Conservation (phyloP, 2,329 filamentous ascomycete genomes). For the Alternaria novae-zelandiae region DNA sequence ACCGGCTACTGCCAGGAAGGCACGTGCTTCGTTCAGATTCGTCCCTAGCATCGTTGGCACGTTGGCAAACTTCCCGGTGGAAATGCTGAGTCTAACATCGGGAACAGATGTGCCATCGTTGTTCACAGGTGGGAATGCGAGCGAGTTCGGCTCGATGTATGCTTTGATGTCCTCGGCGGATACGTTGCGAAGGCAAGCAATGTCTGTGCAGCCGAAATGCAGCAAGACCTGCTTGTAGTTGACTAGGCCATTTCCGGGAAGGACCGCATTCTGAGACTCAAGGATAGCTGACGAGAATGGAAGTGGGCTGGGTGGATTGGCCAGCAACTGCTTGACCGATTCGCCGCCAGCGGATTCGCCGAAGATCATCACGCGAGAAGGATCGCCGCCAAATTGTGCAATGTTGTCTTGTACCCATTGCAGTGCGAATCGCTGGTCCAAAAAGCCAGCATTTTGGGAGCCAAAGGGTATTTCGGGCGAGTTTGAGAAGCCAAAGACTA, state of each 20-base stretch:
- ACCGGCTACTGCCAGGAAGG: slow-evolving; percentile 10
- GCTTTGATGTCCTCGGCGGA: slow-evolving; percentile 8
- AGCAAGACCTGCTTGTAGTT: slow-evolving; percentile 15
- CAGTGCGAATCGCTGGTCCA: slow-evolving; percentile 60
- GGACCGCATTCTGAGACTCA: slow-evolving; percentile 21
- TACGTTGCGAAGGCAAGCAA: slow-evolving; percentile 10
- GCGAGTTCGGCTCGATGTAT: slow-evolving; percentile 13
- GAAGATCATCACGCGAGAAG: slow-evolving; percentile 54
- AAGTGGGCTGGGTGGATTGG: slow-evolving; percentile 21
- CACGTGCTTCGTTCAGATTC: slow-evolving; percentile 15
- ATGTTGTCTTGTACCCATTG: slow-evolving; percentile 62
- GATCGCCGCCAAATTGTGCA: slow-evolving; percentile 48
- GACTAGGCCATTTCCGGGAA: slow-evolving; percentile 4
- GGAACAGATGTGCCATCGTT: slow-evolving; percentile 8
- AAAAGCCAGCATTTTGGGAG: slow-evolving; percentile 57
- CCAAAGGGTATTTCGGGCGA: slow-evolving; percentile 21
- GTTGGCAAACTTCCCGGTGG: slow-evolving; percentile 7
- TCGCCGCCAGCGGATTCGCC: slow-evolving; percentile 36
- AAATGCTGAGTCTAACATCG: slow-evolving; percentile 16
- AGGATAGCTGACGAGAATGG: slow-evolving; percentile 34
- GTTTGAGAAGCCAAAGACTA: slow-evolving; percentile 29
- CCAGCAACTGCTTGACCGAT: slow-evolving; percentile 16
- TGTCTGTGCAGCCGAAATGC: slow-evolving; percentile 14
- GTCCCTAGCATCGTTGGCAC: slow-evolving; percentile 17
- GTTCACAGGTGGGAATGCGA: slow-evolving; percentile 18